Conservation (phyloP, 2,329 filamentous ascomycete species). For the Tetracladium maxilliforme region DNA sequence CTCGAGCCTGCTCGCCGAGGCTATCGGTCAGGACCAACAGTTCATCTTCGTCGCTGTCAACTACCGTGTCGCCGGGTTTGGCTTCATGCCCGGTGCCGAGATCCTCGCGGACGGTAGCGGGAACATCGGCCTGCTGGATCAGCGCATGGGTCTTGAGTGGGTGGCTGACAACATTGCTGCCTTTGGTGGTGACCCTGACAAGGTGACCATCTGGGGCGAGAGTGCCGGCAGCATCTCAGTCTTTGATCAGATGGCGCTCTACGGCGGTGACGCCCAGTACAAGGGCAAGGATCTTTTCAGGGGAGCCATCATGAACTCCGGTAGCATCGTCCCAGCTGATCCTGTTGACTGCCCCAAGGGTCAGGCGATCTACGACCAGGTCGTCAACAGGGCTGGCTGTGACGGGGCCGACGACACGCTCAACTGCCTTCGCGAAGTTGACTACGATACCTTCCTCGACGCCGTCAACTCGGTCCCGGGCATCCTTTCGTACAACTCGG, state of each 20-base stretch:
- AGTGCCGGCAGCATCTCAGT: constrained; percentile 56
- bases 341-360: constrained; percentile 50
- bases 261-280: constrained; percentile 58
- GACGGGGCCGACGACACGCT: constrained; percentile 37
- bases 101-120: constrained; percentile 50
- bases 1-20: constrained; percentile 26
- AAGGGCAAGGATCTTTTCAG: constrained; percentile 64
- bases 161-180: constrained; percentile 60
- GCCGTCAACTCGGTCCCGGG: constrained; percentile 58
- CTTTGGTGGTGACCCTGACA: constrained; percentile 68
- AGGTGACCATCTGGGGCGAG: constrained; percentile 70
- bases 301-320: constrained; percentile 66
- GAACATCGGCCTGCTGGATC: constrained; percentile 61
- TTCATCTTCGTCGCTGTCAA: constrained; percentile 67
- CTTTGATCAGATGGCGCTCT: constrained; percentile 61
- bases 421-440: constrained; percentile 46
- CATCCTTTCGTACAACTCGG: constrained; percentile 49
- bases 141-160: constrained; percentile 61
- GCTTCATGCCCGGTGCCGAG: constrained; percentile 57
- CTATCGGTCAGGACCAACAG: constrained; percentile 35
- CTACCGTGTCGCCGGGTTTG: constrained; percentile 63
- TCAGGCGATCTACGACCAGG: constrained; percentile 47
- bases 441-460: constrained; percentile 44
- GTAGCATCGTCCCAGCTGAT: constrained; percentile 44
- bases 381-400: constrained; percentile 50